Conservation (phyloP, 2,329 filamentous ascomycete genomes). For the Pyricularia sp. region DNA sequence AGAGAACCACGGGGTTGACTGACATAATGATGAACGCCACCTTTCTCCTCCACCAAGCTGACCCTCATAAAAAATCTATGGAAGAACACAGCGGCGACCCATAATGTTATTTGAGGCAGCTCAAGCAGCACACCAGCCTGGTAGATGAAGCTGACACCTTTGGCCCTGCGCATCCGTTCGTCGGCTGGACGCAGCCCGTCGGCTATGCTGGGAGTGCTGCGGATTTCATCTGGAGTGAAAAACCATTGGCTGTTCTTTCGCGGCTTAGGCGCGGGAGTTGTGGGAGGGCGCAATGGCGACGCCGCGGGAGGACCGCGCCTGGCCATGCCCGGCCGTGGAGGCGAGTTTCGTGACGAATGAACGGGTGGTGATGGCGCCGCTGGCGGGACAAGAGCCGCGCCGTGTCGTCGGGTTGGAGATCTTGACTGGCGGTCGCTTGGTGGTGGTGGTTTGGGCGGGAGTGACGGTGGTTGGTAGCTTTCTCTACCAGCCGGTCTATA, state of each 20-base stretch:
- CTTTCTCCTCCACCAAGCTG: conserved; percentile 66
- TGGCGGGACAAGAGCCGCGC: conserved; percentile 38
- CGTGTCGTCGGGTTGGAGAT: conserved; percentile 40
- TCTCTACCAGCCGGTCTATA: conserved; percentile 41
- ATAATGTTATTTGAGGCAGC: conserved; percentile 82
- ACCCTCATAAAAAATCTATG: conserved; percentile 92
- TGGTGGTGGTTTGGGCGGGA: conserved; percentile 27
- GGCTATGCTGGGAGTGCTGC: conserved; percentile 72
- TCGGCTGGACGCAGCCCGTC: conserved; percentile 71
- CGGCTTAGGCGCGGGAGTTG: conserved; percentile 17
- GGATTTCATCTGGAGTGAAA: conserved; percentile 75
- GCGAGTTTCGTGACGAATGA: conserved; percentile 44
- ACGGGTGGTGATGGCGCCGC: conserved; percentile 53
- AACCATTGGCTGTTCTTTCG: conserved; percentile 64
- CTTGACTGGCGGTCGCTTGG: conserved; percentile 33
- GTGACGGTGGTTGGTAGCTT: conserved; percentile 44
- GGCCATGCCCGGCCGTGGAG: conserved; percentile 36
- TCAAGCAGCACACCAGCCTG: conserved; percentile 90
- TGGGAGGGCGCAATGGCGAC: conserved; percentile 29
- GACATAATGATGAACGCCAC: conserved; percentile 84
- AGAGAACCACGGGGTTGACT: conserved; percentile 20
- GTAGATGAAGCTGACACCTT: conserved; percentile 93
- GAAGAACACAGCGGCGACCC: conserved; percentile 88
- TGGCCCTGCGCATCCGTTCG: conserved; percentile 73
- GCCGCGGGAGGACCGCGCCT: conserved; percentile 25